These are phyloP conservation scores for Calamus simplicifolius DNA, from an alignment of 176 grass and related monocot genomes.

Conservation along the genomic window DNA sequence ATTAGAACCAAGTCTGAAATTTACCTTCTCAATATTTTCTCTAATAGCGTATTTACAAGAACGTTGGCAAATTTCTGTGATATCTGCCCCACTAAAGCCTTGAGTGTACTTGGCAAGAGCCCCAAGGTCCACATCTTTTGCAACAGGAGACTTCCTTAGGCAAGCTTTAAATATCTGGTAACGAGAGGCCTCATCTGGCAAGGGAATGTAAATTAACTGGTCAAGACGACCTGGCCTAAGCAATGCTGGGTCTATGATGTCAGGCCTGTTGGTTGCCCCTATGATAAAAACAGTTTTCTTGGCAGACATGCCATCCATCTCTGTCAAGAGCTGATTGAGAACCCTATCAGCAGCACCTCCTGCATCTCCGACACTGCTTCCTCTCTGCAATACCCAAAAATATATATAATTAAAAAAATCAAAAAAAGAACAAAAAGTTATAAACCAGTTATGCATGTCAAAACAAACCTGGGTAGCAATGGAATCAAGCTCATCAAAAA, in stretches of 20 bases:
- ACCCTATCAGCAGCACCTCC: constrained; percentile 77
- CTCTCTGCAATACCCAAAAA: constrained; percentile 37
- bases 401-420: constrained; percentile 8
- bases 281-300: constrained; percentile 90
- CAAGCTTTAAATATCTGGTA: constrained; percentile 78
- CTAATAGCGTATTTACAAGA: constrained; percentile 79
- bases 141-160: constrained; percentile 70
- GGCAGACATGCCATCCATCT: constrained; percentile 84
- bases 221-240: constrained; percentile 70
- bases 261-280: constrained; percentile 74
- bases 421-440: neutral
- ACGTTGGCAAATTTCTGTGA: constrained; percentile 87
- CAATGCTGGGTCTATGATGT: constrained; percentile 75
- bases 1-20: neutral
- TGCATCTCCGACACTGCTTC: constrained; percentile 63
- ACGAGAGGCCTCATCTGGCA: constrained; percentile 61
- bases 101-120: constrained; percentile 74
- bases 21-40: constrained; percentile 85
- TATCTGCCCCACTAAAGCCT: constrained; percentile 84
- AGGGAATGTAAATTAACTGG: constrained; percentile 74
- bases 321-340: constrained; percentile 69
- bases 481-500: constrained; percentile 79
- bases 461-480: constrained; percentile 71
- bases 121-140: constrained; percentile 61
- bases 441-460: neutral